Conservation (phyloP, 768 basidiomycete genomes). For the Mycena albidolilacea region DNA sequence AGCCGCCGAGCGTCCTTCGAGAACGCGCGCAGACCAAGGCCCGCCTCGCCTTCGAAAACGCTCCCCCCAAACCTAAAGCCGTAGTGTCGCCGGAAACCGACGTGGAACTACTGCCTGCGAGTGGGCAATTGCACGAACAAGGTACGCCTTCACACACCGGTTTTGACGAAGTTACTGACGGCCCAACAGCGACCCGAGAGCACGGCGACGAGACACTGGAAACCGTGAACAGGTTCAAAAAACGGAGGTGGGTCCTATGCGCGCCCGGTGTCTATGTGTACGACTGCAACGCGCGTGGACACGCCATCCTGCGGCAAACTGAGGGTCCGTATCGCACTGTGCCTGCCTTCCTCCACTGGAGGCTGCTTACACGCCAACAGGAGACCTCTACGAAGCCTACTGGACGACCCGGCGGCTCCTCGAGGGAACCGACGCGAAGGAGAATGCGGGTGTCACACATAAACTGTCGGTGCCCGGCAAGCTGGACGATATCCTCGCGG, state of each 20-base stretch:
- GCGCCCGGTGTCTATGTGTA: conserved; percentile 10
- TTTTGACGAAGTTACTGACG: neutral
- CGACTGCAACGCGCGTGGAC: conserved; percentile 2
- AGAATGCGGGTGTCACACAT: neutral
- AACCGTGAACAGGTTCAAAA: neutral
- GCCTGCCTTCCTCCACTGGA: neutral
- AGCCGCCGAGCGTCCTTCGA: conserved; percentile 12
- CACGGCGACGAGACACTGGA: neutral
- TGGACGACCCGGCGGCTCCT: conserved; percentile 6
- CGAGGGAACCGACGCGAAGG: neutral
- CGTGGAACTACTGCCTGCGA: neutral
- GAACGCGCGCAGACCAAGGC: neutral
- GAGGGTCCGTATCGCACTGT: neutral
- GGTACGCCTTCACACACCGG: neutral
- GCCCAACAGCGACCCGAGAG: neutral
- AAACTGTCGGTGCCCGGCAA: neutral
- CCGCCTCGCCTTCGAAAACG: neutral
- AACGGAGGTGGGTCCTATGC: conserved; percentile 12
- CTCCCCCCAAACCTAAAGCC: neutral
- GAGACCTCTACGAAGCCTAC: conserved; percentile 2
- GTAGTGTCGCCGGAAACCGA: neutral
- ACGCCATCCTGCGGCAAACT: conserved; percentile 1
- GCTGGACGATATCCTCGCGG: neutral
- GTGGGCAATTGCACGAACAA: neutral
- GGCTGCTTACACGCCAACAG: neutral